Percentiles rank a stretch among this genome's conserved stretches.
Evolutionary conservation across 345 rosid genomes (phyloP).

Genomic region (Camelina neglecta): DNA sequence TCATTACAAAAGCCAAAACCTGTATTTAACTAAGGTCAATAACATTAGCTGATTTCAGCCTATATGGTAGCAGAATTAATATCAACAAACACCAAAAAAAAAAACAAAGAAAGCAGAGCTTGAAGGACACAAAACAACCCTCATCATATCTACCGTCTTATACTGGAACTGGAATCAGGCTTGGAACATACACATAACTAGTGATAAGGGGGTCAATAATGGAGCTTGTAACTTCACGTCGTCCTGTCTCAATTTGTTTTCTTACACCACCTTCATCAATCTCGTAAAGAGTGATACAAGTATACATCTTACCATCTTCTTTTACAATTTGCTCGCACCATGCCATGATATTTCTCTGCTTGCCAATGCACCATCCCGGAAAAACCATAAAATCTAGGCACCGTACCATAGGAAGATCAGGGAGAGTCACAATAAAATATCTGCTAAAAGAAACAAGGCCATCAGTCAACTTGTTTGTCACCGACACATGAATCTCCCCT

Average conservation of each 20-base stretch:
- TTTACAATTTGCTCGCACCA: background rate
- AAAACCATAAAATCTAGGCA: background rate
- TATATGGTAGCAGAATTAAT: too few relatives aligned
- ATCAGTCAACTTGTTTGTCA: background rate
- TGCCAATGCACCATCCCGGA: constrained; percentile 3
- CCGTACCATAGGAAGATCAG: background rate
- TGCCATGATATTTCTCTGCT: background rate
- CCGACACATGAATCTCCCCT: background rate
- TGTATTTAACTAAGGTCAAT: too few relatives aligned
- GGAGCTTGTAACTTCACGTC: background rate
- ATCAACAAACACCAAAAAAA: too few relatives aligned
- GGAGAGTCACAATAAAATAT: background rate
- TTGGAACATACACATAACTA: too few relatives aligned
- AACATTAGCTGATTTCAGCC: too few relatives aligned
- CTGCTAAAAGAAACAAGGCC: background rate
- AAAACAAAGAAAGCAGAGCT: too few relatives aligned
- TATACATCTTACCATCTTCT: too few relatives aligned
- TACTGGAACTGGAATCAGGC: background rate
- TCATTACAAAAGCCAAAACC: too few relatives aligned
- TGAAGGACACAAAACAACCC: too few relatives aligned
- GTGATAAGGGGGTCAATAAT: too few relatives aligned
- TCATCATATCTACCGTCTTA: background rate
- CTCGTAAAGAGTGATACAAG: background rate
- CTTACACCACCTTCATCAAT: constrained; percentile 8
- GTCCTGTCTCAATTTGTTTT: background rate